Conservation (phyloP, 2,329 filamentous ascomycete genomes). For the Fusarium sp. region DNA sequence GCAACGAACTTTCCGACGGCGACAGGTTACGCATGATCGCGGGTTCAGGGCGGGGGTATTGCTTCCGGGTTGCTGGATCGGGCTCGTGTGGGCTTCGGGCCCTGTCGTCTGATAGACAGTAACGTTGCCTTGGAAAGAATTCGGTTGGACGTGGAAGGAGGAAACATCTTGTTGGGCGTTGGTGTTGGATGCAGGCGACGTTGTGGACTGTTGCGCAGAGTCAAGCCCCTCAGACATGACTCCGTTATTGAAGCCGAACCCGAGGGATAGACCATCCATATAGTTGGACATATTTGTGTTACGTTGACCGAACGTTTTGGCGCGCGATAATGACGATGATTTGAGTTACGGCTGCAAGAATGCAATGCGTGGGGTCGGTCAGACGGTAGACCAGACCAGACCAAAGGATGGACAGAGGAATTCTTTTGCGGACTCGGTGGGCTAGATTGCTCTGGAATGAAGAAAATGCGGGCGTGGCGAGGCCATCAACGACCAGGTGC, state of each 20-base stretch:
- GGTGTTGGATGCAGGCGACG: slow-evolving; percentile 43
- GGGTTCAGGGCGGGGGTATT: slow-evolving; percentile 56
- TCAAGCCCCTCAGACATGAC: slow-evolving; percentile 37
- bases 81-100: slow-evolving; percentile 52
- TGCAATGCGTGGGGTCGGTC: slow-evolving; percentile 15
- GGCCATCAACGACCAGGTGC: slow-evolving; percentile 28
- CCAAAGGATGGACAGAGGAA: slow-evolving; percentile 17
- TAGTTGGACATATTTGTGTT: slow-evolving; percentile 40
- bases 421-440: slow-evolving; percentile 21
- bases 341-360: slow-evolving; percentile 7
- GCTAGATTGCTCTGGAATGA: slow-evolving; percentile 8
- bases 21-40: slow-evolving; percentile 62
- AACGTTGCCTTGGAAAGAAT: slow-evolving; percentile 48
- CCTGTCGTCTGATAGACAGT: slow-evolving; percentile 56
- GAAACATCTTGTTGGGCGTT: slow-evolving; percentile 35
- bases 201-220: slow-evolving; percentile 35
- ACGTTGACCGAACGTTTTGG: slow-evolving; percentile 18
- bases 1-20: slow-evolving; percentile 76
- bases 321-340: slow-evolving; percentile 1
- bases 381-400: neutral
- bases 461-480: slow-evolving; percentile 18
- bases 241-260: slow-evolving; percentile 44
- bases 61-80: slow-evolving; percentile 51
- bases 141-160: slow-evolving; percentile 27
- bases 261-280: slow-evolving; percentile 38